Percentiles rank a stretch among this genome's conserved stretches.
phyloP scores from a whole-genome alignment of 1,284 basidiomycete species.

The Microbotryomycetes sp. region DNA sequence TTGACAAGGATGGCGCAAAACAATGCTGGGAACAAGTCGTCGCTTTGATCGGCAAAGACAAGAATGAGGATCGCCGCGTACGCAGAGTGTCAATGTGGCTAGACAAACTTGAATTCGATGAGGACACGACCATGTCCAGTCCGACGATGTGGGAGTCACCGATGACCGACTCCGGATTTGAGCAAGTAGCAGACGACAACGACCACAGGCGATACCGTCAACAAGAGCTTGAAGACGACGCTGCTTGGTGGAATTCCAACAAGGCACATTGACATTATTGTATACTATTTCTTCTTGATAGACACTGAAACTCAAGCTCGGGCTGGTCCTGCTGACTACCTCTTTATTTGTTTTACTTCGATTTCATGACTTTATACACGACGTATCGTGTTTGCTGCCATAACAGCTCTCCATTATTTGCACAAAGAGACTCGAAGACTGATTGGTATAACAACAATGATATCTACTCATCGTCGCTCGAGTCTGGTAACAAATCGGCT shows the following conservation, averaged over 20 bases:
- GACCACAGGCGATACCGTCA: background rate
- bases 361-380: no score
- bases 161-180: background rate
- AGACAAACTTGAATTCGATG: background rate
- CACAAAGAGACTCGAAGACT: no score
- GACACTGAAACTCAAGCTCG: no score
- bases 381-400: no score
- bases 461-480: background rate
- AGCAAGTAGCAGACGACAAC: background rate
- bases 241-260: background rate
- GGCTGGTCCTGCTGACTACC: no score
- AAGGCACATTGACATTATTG: no score
- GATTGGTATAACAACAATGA: background rate
- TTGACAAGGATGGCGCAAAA: background rate
- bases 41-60: background rate
- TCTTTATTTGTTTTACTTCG: no score
- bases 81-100: background rate
- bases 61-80: background rate
- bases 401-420: no score
- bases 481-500: background rate
- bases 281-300: no score
- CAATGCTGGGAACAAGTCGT: background rate
- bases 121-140: background rate
- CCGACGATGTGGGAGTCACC: background rate
- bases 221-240: background rate